Conservation (phyloP, 2,329 filamentous ascomycete species). For the Fusarium xylarioides region DNA sequence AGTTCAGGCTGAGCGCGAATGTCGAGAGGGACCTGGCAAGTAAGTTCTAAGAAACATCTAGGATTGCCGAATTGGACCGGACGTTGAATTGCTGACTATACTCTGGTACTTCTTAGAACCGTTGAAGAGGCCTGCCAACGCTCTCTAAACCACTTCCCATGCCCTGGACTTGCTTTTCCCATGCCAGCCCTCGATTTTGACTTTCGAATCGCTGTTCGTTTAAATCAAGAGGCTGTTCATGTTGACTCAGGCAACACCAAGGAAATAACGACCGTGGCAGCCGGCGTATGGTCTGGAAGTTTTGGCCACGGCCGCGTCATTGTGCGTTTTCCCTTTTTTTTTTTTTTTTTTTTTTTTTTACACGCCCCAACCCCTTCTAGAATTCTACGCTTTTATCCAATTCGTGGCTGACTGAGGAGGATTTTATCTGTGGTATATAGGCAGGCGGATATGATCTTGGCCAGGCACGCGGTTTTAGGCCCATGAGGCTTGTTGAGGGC, state of each 20-base stretch:
- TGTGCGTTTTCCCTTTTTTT: constrained; percentile 45
- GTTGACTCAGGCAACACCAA: constrained; percentile 56
- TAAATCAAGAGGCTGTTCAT: constrained; percentile 55
- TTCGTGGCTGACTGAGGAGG: constrained; percentile 38
- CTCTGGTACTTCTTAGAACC: constrained; percentile 35
- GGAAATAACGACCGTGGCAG: constrained; percentile 60
- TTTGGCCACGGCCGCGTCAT: constrained; percentile 60
- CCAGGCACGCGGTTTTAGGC: constrained; percentile 52
- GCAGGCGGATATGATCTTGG: constrained; percentile 55
- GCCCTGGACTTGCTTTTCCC: constrained; percentile 55
- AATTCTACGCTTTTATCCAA: constrained; percentile 14
- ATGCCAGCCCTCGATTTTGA: constrained; percentile 59
- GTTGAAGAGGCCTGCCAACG: constrained; percentile 52
- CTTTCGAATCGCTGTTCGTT: constrained; percentile 59
- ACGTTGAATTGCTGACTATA: constrained; percentile 32
- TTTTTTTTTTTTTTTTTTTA: not conserved
- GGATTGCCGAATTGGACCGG: not conserved
- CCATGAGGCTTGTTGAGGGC: constrained; percentile 57
- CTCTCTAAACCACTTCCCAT: constrained; percentile 52
- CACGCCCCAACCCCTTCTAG: not conserved
- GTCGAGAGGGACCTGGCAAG: constrained; percentile 42
- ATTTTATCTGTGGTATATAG: constrained; percentile 37
- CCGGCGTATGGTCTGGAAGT: constrained; percentile 58
- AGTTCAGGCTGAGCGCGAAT: constrained; percentile 41
- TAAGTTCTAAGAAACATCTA: constrained; percentile 18